phyloP scores from a whole-genome alignment of 306 rosid genomes.

The Erythrophleum fordii region DNA sequence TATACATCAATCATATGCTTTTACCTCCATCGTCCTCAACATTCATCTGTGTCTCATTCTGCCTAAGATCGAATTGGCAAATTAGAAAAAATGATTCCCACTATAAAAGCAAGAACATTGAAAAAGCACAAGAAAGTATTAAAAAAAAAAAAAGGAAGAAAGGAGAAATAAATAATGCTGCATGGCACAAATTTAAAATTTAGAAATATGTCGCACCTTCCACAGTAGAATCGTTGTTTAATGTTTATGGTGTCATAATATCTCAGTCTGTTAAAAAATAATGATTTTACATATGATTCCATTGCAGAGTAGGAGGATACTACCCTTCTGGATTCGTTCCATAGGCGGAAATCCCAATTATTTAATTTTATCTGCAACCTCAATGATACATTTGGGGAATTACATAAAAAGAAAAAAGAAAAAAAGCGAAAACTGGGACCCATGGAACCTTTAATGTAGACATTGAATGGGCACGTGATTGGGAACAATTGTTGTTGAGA shows the following conservation, averaged over 20 bases:
- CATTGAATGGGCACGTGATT: slow-evolving; percentile 82
- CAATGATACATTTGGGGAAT: slow-evolving; percentile 7
- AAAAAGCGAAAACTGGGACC: slow-evolving; percentile 37
- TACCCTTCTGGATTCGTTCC: slow-evolving; percentile 31
- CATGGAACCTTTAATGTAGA: slow-evolving; percentile 43
- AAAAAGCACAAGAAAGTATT: not conserved
- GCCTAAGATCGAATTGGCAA: not conserved
- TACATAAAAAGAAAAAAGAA: too few species aligned
- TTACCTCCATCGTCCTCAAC: not conserved
- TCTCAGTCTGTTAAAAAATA: not conserved
- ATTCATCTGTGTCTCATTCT: not conserved
- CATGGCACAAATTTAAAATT: not conserved
- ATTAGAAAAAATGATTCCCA: not conserved
- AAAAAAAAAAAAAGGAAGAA: not conserved
- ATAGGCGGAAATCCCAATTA: not conserved
- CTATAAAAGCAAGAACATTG: not conserved
- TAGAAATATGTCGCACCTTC: not conserved
- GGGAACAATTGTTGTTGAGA: slow-evolving; percentile 50
- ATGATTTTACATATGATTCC: not conserved
- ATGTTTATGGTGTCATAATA: not conserved
- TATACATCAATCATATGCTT: not conserved
- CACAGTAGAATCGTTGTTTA: not conserved
- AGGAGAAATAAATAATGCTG: not conserved
- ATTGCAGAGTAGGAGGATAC: slow-evolving; percentile 26
- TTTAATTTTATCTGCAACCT: slow-evolving; percentile 17